Percentiles rank a stretch among this genome's conserved stretches.
These are phyloP conservation scores for Periconia sp. DNA, from an alignment of 2,329 filamentous ascomycete genomes.

Conservation along the genomic window DNA sequence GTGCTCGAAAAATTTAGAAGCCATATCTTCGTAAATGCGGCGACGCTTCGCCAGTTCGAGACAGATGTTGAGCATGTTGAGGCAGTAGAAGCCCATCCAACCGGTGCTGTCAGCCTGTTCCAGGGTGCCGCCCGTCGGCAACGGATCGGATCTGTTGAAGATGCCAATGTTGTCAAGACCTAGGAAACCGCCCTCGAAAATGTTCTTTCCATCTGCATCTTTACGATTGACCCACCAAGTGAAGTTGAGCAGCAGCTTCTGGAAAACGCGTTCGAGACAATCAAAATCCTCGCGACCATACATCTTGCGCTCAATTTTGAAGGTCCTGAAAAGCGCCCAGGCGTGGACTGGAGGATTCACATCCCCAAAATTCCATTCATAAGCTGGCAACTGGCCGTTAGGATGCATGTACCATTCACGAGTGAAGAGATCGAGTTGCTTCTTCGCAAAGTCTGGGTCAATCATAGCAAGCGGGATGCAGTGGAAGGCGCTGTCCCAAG, in stretches of 20 bases:
- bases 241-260: constrained; percentile 94
- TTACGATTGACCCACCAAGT: constrained; percentile 99
- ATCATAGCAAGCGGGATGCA: constrained; percentile 97
- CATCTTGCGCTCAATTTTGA: constrained; percentile 98
- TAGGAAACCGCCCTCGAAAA: constrained; percentile 95
- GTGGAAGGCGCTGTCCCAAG: constrained; percentile 97
- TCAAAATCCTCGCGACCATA: constrained; percentile 94
- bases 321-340: constrained; percentile 92
- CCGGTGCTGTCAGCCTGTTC: constrained; percentile 98
- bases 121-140: constrained; percentile 90
- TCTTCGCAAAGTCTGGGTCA: constrained; percentile 96
- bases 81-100: constrained; percentile 98
- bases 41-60: constrained; percentile 94
- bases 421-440: constrained; percentile 94
- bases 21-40: constrained; percentile 93
- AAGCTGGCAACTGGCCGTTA: constrained; percentile 91
- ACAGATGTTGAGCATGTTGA: constrained; percentile 96
- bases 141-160: constrained; percentile 94
- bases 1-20: constrained; percentile 98
- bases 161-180: constrained; percentile 96
- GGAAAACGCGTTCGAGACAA: constrained; percentile 94
- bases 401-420: constrained; percentile 99
- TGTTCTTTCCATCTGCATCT: constrained; percentile 91
- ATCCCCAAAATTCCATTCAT: constrained; percentile 97
- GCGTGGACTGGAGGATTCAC: constrained; percentile 97